A percentile compares a stretch with the other conserved stretches of the same genome.
phyloP scores from a whole-genome alignment of 192 early-diverging fungal species.

The Chytriomyces sp. region DNA sequence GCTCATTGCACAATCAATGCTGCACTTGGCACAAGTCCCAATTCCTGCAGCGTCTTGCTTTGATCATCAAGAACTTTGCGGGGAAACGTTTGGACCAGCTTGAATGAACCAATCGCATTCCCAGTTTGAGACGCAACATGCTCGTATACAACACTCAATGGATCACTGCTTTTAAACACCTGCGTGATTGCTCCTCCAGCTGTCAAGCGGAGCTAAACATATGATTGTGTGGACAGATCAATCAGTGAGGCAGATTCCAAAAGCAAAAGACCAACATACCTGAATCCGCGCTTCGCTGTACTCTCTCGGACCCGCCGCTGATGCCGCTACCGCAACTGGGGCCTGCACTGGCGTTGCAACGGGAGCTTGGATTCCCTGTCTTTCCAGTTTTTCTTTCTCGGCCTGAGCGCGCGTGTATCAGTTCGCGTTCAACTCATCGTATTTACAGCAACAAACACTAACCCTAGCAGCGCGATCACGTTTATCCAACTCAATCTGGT shows the following conservation, averaged over 20 bases:
- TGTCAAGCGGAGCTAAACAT: conserved; percentile 62
- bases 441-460: conserved; percentile 19
- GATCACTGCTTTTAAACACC: conserved; percentile 65
- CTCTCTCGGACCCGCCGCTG: conserved; percentile 55
- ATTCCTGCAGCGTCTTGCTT: conserved; percentile 70
- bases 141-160: conserved; percentile 64
- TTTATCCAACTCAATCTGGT: conserved; percentile 82
- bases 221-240: conserved; percentile 3
- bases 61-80: conserved; percentile 70
- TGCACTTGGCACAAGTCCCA: conserved; percentile 69
- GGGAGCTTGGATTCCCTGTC: conserved; percentile 35
- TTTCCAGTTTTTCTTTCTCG: conserved; percentile 44
- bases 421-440: no score
- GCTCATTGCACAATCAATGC: conserved; percentile 56
- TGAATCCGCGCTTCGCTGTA: conserved; percentile 79
- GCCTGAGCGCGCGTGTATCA: conserved; percentile 10
- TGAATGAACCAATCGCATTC: conserved; percentile 51
- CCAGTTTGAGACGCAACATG: conserved; percentile 56
- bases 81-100: conserved; percentile 73
- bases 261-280: conserved; percentile 43
- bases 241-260: neutral
- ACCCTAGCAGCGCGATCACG: conserved; percentile 71
- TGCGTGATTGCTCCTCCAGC: conserved; percentile 62
- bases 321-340: conserved; percentile 41
- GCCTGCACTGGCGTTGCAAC: conserved; percentile 36